phyloP scores from a whole-genome alignment of 805 yeast genomes.

The Myxozyma sirexii region DNA sequence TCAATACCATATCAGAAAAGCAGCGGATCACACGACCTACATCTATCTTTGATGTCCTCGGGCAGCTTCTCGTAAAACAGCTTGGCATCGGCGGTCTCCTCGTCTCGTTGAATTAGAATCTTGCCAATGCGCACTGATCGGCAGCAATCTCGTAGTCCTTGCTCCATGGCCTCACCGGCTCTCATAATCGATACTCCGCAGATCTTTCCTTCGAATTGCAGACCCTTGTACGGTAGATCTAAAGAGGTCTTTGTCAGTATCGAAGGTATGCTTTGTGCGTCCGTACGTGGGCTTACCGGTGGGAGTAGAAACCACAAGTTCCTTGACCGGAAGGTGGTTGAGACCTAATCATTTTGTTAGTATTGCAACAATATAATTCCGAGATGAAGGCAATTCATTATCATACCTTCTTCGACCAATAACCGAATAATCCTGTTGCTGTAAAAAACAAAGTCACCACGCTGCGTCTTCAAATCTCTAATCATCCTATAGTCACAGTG shows the following conservation, averaged over 20 bases:
- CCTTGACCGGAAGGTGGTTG: slow-evolving; percentile 87
- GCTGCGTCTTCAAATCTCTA: slow-evolving; percentile 74
- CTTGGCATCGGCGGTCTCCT: slow-evolving; percentile 93
- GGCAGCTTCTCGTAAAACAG: slow-evolving; percentile 93
- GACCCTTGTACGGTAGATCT: slow-evolving; percentile 73
- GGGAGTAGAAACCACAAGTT: slow-evolving; percentile 69
- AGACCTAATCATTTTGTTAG: slow-evolving; percentile 48
- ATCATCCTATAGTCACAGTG: slow-evolving; percentile 59
- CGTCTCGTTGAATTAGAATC: slow-evolving; percentile 95
- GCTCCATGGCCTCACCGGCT: slow-evolving; percentile 99
- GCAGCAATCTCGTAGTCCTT: slow-evolving; percentile 96
- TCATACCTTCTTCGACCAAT: slow-evolving; percentile 82
- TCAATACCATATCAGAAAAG: background rate
- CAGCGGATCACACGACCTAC: slow-evolving; percentile 20
- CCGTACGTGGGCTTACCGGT: slow-evolving; percentile 52
- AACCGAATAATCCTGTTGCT: slow-evolving; percentile 92
- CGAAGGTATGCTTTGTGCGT: background rate
- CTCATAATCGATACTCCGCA: slow-evolving; percentile 98
- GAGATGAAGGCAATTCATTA: too few relatives aligned
- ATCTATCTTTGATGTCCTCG: slow-evolving; percentile 83
- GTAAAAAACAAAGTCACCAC: slow-evolving; percentile 94
- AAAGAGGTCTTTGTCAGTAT: slow-evolving; percentile 42
- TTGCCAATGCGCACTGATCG: slow-evolving; percentile 95
- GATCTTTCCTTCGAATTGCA: slow-evolving; percentile 82
- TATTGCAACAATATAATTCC: background rate